Evolutionary conservation across 192 early-diverging fungal genomes (phyloP), one percentile per base, ranked within the genome.

Genomic region (Rhizoclosmatium sp.): DNA sequence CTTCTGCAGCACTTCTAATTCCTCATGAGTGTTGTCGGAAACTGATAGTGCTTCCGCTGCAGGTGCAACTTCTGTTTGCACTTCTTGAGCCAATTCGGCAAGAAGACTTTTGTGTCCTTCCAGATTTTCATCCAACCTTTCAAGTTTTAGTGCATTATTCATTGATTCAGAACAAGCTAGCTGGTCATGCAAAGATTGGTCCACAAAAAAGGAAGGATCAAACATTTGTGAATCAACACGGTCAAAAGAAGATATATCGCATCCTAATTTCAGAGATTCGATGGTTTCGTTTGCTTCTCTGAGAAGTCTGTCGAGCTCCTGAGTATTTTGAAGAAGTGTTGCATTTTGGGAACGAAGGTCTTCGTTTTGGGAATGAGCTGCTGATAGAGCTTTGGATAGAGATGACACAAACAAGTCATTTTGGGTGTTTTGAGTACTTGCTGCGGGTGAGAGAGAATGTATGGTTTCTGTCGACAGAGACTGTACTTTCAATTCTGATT

Each of bases 231-330:
- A 31, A n/a, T n/a, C 54, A 40, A 19, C 60, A 7, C 60, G 60
- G 21, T 62, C 60, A 21, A 62, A 21, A 0, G 60, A 62, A 40
- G 60, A 68, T 16, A 68, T 10, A 46, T 68, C 66, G 45, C 66
- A 68, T 4, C 66, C 66, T 4, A 42, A 16, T 62, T 46, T 75
- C 39, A 75, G 31, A 2, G 72, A 41, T 46, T 75, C 72, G 40
- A 75, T 75, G 16, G 59, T 62, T 62, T 75, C 72, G 59, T 75
- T 59, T 40, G 72, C 72, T 75, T 75, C 72, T 62, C n/a, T 56
- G 10, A 75, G 60, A 4, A 75, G 58, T 40, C 72, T 19, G 9
- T 59, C 56, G 45, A 75, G 72, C 12, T 75, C 72, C 10, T 31
- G 39, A 16, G 40, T 47, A 44, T 47, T 75, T 42, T 75, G 59